Evolutionary conservation across 2,329 filamentous ascomycete genomes (phyloP).

Genomic region (Tolypocladium pustulatum): DNA sequence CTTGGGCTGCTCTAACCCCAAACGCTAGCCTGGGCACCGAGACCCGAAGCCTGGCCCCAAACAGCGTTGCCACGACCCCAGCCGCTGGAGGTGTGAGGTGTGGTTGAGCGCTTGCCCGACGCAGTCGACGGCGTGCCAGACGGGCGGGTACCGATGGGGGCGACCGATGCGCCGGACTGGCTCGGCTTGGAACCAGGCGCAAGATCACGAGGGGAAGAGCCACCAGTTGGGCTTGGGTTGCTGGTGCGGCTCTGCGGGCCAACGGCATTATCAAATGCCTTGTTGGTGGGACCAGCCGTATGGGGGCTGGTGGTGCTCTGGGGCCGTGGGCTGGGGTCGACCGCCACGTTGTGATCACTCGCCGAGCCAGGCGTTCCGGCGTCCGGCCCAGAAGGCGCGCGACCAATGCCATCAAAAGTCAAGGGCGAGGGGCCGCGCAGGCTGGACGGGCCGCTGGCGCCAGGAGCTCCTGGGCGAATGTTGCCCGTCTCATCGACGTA

Average conservation of each 20-base stretch:
- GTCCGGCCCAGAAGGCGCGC: slow-evolving; percentile 24
- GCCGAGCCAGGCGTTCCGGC: slow-evolving; percentile 28
- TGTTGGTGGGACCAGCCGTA: slow-evolving; percentile 43
- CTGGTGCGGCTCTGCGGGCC: slow-evolving; percentile 62
- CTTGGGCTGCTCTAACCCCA: slow-evolving; percentile 56
- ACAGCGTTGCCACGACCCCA: slow-evolving; percentile 77
- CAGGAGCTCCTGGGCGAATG: slow-evolving; percentile 55
- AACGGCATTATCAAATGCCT: slow-evolving; percentile 48
- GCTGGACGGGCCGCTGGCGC: slow-evolving; percentile 50
- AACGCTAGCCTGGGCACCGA: slow-evolving; percentile 84
- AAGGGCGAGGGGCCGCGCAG: slow-evolving; percentile 71
- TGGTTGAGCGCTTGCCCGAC: slow-evolving; percentile 70
- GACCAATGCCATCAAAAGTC: slow-evolving; percentile 54
- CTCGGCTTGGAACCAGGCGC: slow-evolving; percentile 41
- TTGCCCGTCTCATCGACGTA: slow-evolving; percentile 60
- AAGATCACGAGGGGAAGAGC: slow-evolving; percentile 64
- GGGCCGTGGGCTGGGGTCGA: slow-evolving; percentile 51
- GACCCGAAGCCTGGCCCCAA: slow-evolving; percentile 73
- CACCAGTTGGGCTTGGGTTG: slow-evolving; percentile 70
- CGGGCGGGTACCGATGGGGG: slow-evolving; percentile 88
- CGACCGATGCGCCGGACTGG: slow-evolving; percentile 55
- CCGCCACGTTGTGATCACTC: slow-evolving; percentile 29
- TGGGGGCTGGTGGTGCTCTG: slow-evolving; percentile 83
- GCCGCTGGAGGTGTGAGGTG: slow-evolving; percentile 72
- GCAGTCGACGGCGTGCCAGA: slow-evolving; percentile 41